Conservation (phyloP, 108 stramenopile genomes). For the Chaetoceros tenuissimus region DNA sequence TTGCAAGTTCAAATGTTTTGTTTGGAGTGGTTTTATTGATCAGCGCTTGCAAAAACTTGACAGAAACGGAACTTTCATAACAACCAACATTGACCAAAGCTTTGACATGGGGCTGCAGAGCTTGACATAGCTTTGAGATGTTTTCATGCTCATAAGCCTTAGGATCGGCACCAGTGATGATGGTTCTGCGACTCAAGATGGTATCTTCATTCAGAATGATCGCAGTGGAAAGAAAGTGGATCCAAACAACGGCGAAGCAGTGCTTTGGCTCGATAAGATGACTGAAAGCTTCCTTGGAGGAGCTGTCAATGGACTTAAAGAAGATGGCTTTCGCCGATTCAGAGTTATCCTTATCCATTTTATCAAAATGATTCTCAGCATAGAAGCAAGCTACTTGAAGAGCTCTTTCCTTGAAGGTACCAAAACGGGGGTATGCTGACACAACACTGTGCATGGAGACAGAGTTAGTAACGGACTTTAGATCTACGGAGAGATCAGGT, state of each 20-base stretch:
- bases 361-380: neutral
- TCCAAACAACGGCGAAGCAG: neutral
- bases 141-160: neutral
- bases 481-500: neutral
- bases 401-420: neutral
- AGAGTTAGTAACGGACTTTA: neutral
- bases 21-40: no score
- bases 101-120: no score
- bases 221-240: neutral
- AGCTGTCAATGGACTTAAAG: neutral
- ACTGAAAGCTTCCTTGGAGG: neutral
- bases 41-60: no score
- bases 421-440: neutral
- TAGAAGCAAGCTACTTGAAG: neutral
- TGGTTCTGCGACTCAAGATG: neutral
- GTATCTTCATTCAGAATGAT: neutral
- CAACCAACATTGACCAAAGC: no score
- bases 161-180: neutral
- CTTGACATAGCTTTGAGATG: neutral
- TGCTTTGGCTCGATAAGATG: neutral
- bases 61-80: no score
- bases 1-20: no score
- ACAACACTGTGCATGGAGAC: neutral
- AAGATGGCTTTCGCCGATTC: neutral
- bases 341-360: neutral